phyloP scores from a whole-genome alignment of 1,139 yeast genomes.

The Pichia terricola region DNA sequence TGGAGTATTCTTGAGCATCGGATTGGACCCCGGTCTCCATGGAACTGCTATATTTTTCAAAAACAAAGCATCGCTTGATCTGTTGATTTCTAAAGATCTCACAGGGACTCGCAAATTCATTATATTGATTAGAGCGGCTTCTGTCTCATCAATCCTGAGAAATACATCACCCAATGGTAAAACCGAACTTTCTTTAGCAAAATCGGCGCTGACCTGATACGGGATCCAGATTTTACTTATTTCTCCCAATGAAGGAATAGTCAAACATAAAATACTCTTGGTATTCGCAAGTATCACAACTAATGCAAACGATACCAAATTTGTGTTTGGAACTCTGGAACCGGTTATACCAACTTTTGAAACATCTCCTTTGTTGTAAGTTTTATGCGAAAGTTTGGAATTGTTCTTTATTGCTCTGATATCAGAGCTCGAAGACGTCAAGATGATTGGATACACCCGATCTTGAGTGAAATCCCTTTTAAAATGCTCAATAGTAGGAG shows the following conservation, averaged over 20 bases:
- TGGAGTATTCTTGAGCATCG: constrained; percentile 66
- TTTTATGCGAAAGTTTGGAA: constrained; percentile 49
- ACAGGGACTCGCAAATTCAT: constrained; percentile 28
- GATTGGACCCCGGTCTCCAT: constrained; percentile 70
- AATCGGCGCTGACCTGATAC: constrained; percentile 30
- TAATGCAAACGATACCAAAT: constrained; percentile 18
- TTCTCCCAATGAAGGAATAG: constrained; percentile 48
- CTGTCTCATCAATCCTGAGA: constrained; percentile 47
- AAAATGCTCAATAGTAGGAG: constrained; percentile 53
- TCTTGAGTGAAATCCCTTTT: constrained; percentile 23
- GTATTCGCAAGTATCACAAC: constrained; percentile 20
- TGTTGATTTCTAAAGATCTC: constrained; percentile 18
- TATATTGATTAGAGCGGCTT: constrained; percentile 44
- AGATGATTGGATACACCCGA: constrained; percentile 43
- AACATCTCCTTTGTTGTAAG: constrained; percentile 35
- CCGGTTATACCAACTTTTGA: constrained; percentile 55
- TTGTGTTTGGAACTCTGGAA: constrained; percentile 20
- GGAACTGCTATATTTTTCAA: constrained; percentile 58
- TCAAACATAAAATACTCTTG: constrained; percentile 35
- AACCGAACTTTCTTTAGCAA: constrained; percentile 36
- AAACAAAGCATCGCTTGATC: constrained; percentile 41
- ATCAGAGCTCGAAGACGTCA: constrained; percentile 52
- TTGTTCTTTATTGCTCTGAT: constrained; percentile 57
- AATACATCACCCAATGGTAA: constrained; percentile 68
- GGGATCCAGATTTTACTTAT: constrained; percentile 33